Base-by-base conservation (phyloP, 176 grass and related monocot genomes). In the Zea luxurians region DNA sequence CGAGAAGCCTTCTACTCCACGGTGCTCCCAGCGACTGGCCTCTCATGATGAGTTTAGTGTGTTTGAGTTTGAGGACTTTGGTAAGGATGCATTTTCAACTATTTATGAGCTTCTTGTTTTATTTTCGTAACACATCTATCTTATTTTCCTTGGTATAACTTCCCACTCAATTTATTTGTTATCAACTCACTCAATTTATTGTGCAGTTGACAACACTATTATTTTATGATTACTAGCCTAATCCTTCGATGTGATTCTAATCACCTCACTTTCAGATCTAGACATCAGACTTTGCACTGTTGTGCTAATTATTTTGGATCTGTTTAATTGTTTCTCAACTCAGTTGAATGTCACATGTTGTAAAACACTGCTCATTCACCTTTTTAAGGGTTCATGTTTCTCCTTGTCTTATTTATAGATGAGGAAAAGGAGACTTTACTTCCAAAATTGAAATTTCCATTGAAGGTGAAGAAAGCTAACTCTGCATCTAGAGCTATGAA, bases 381-480 rank as follows among this genome's bases (percentile, higher is more conserved):
- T 45, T 73, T 74, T 42, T 59, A 57, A 52, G 74, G 15, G 52
- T 64, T 76, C 27, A 58, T 12, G n/a, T 78, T 78, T 78, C 49
- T 59, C 48, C 8, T 41, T 70, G 70, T 81, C 66, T 76, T 3
- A 68, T 78, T 75, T 84, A 65, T 77, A 90, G 89, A 84, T 77
- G 92, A 91, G 0, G 82, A 87, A 46, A 68, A 89, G 1, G 68
- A 95, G 2, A 84, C 67, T 85, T 83, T 85, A 63, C 17, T 89
- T 70, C 78, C 81, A 18, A 27, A 54, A 40, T 34, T 44, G 71
- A 76, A 84, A 62, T 59, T 54, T 48, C 37, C 50, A 80, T 4
- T 61, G 0, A 81, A 87, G 65, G 35, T 0, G 10, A 87, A 84
- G 72, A 85, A 85, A 77, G 8, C 58, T 43, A 89, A 81, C 55